Evolutionary conservation across 2,329 filamentous ascomycete species (phyloP).

Genomic region (Colletotrichum chrysophilum): DNA sequence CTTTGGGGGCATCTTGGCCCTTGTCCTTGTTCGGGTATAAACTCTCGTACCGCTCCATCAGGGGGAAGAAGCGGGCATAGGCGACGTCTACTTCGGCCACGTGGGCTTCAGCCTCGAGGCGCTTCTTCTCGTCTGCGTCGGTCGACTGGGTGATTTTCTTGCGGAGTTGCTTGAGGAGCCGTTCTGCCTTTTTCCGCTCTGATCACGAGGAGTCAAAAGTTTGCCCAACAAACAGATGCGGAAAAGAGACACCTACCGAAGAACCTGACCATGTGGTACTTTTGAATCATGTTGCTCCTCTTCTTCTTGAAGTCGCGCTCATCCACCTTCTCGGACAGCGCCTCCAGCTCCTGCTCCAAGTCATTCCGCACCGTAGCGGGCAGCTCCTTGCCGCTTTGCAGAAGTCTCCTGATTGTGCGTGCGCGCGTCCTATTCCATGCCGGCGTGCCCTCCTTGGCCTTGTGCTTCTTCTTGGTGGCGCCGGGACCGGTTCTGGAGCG

Average conservation of each 20-base stretch:
- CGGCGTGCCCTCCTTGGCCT: conserved; percentile 51
- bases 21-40: conserved; percentile 52
- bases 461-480: conserved; percentile 41
- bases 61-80: conserved; percentile 76
- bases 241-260: conserved; percentile 63
- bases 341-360: conserved; percentile 73
- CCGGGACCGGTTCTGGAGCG: conserved; percentile 34
- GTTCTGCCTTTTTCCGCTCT: conserved; percentile 77
- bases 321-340: conserved; percentile 68
- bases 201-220: not conserved
- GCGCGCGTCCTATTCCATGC: conserved; percentile 74
- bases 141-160: conserved; percentile 59
- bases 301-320: conserved; percentile 65
- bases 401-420: conserved; percentile 70
- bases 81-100: conserved; percentile 75
- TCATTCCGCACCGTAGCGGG: conserved; percentile 72
- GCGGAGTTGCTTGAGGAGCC: conserved; percentile 68
- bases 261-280: conserved; percentile 85
- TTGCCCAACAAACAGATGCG: not conserved
- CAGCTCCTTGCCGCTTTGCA: conserved; percentile 65
- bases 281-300: conserved; percentile 73
- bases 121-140: conserved; percentile 55
- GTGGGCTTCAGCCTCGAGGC: conserved; percentile 64
- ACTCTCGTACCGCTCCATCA: conserved; percentile 73
- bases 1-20: conserved; percentile 35